Percentiles rank a stretch among this genome's conserved stretches.
These are phyloP conservation scores for Vaccinium myrtillus DNA, from an alignment of 148 eudicot genomes.

Conservation along the genomic window DNA sequence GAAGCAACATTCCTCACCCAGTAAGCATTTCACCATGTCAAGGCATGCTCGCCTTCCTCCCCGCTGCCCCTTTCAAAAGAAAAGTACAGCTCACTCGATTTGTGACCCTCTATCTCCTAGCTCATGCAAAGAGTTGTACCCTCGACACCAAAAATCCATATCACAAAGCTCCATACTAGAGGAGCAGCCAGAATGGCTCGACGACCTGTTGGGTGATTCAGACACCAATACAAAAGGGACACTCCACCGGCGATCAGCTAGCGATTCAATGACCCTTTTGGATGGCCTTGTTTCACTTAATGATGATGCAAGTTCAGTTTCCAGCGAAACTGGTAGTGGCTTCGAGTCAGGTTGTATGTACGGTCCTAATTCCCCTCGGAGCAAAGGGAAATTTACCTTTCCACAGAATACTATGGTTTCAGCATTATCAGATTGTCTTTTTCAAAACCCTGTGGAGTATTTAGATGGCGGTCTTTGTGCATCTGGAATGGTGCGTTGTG, in stretches of 20 bases:
- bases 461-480: conserved; percentile 26
- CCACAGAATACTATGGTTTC: conserved; percentile 45
- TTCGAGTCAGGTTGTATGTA: conserved; percentile 48
- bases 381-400: conserved; percentile 36
- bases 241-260: conserved; percentile 47
- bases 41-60: conserved; percentile 75
- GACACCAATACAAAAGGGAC: conserved; percentile 31
- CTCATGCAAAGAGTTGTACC: conserved; percentile 18
- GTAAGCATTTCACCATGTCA: conserved; percentile 39
- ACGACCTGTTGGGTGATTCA: conserved; percentile 55
- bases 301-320: conserved; percentile 23
- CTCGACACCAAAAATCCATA: conserved; percentile 43
- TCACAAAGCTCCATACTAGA: conserved; percentile 51
- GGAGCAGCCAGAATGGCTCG: conserved; percentile 63
- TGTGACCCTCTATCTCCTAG: conserved; percentile 22
- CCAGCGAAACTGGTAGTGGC: conserved; percentile 32
- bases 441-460: conserved; percentile 33
- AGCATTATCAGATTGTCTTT: conserved; percentile 50
- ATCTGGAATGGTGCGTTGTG: conserved; percentile 31
- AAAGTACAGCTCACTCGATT: conserved; percentile 14
- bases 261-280: conserved; percentile 47
- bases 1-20: background rate
- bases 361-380: conserved; percentile 77
- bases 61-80: conserved; percentile 59
- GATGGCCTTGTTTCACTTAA: conserved; percentile 33